A percentile compares a stretch with the other conserved stretches of the same genome.
phyloP scores from a whole-genome alignment of 31 red algal species.

The Odonthalia washingtoniensis region DNA sequence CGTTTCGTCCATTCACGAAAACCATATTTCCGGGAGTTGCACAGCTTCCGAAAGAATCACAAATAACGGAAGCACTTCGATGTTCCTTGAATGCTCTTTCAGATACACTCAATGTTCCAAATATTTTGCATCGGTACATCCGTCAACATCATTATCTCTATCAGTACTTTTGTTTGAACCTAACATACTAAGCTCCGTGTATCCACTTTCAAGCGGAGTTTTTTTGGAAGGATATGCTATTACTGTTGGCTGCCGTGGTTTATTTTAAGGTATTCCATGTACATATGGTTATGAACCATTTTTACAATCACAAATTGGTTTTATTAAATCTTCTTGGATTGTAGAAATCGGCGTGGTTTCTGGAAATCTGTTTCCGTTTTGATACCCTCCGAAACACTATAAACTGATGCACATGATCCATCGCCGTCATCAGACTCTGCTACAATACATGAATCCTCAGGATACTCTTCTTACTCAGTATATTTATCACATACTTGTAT shows the following conservation, averaged over 20 bases:
- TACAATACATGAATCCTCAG: neutral
- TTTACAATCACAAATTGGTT: too few species aligned
- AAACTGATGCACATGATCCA: neutral
- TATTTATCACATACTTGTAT: neutral
- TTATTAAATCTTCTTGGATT: too few species aligned
- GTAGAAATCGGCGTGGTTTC: neutral
- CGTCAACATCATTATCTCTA: too few species aligned
- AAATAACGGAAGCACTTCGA: neutral
- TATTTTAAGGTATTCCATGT: too few species aligned
- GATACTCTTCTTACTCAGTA: neutral
- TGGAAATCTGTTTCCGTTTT: neutral
- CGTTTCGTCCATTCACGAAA: neutral
- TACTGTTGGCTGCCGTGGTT: too few species aligned
- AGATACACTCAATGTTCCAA: neutral
- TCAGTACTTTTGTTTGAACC: too few species aligned
- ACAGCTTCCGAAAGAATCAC: neutral
- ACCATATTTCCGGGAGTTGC: constrained; percentile 3
- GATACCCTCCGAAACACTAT: neutral
- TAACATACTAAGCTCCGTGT: too few species aligned
- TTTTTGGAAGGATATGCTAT: too few species aligned
- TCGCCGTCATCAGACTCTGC: too few species aligned
- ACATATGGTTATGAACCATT: too few species aligned
- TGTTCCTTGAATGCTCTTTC: neutral
- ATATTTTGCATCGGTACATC: too few species aligned
- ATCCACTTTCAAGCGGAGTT: too few species aligned